Conservation (phyloP, 257 asterid genomes). For the Linaria vulgaris region DNA sequence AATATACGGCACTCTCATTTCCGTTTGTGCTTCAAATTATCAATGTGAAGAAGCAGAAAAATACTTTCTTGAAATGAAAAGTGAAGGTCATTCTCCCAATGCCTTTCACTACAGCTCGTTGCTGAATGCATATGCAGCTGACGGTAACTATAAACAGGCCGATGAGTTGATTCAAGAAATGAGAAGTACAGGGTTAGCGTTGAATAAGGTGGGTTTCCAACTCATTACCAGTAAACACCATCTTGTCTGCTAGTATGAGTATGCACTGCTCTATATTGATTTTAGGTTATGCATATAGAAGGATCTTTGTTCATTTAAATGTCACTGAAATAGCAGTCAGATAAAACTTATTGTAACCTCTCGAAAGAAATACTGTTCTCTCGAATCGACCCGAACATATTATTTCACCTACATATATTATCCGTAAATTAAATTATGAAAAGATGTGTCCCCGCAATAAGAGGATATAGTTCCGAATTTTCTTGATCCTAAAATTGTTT, state of each 20-base stretch:
- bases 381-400: not conserved
- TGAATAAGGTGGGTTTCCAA: conserved; percentile 65
- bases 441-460: not conserved
- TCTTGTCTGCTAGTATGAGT: conserved; percentile 11
- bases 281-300: conserved; percentile 5
- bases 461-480: conserved; percentile 14
- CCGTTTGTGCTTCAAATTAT: conserved; percentile 88
- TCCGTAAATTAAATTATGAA: conserved; percentile 7
- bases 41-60: conserved; percentile 77
- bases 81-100: conserved; percentile 84
- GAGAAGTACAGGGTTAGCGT: conserved; percentile 64
- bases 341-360: not conserved
- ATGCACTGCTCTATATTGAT: conserved; percentile 2
- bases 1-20: conserved; percentile 79
- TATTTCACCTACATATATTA: conserved; percentile 17
- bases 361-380: not conserved
- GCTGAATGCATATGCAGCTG: conserved; percentile 84
- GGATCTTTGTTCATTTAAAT: conserved; percentile 7
- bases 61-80: conserved; percentile 82
- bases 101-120: conserved; percentile 91
- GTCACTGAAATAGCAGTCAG: conserved; percentile 7
- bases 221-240: conserved; percentile 12
- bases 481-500: conserved; percentile 5
- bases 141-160: conserved; percentile 69
- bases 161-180: conserved; percentile 74